Evolutionary conservation across 306 rosid genomes (phyloP), one percentile per base, ranked within the genome.

Genomic region (Citrullus colocynthis): DNA sequence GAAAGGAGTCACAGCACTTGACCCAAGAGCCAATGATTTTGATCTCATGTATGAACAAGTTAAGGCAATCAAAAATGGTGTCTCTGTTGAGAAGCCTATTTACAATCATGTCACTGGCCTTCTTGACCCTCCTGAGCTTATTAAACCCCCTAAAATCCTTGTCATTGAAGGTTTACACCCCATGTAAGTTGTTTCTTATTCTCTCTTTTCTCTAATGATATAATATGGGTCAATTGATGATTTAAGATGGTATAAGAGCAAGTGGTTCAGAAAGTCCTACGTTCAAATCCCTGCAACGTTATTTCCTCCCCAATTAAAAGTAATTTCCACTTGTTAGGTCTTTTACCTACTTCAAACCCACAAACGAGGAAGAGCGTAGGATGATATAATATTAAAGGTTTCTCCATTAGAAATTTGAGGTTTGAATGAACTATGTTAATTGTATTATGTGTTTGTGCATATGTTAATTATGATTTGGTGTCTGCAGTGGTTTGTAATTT

Each of bases 151-250:
- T 34, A 96, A 91, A 85, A 91, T 96, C 79, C 91, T 96, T 2
- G 99, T 96, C 85, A 96, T 96, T 79, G 99, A 96, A 88, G 99
- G 99, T 30, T 85, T 96, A 73, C 99, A 96, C 76, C 99, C 99
- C 81, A 96, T 96, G 99, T 92, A 84, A 89, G 98, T 85, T 64
- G 97, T 85, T 64, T 63, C 42, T 66, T 34, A 1, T 15, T 34
- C 18, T 44, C 20, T 42, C 10, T 20, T 57, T 48, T 65, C 36
- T 48, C 52, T 48, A 11, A 45, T 45, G 51, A 45, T 45, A 45
- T 45, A 45, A 45, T 24, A 24, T 24, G 28, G 28, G 1, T 24
- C 28, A 24, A 24, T 24, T 24, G 28, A 24, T 24, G 1, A 24
- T 24, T 24, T 0, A 24, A 24, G 28, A 24, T 24, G 28, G 28